A percentile compares a stretch with the other conserved stretches of the same genome.
Evolutionary conservation across 805 yeast species (phyloP).

Genomic region (Saccharomyces kudriavzevii): DNA sequence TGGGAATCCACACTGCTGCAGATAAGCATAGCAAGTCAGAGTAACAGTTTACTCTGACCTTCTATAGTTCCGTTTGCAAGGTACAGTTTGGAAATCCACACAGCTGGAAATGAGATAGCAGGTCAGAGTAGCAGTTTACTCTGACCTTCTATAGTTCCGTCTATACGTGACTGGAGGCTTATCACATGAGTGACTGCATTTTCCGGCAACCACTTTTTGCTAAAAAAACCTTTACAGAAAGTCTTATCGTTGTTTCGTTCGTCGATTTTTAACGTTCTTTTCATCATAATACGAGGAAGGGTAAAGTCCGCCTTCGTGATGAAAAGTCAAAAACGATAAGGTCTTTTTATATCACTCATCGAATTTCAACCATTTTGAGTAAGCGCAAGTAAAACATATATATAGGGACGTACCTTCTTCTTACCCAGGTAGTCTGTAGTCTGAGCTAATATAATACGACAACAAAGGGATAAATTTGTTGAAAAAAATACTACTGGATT

Average conservation of each 20-base stretch:
- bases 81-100: no score
- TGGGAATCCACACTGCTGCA: no score
- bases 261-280: not conserved
- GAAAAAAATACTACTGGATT: not conserved
- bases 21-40: no score
- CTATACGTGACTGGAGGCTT: not conserved
- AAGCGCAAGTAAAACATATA: not conserved
- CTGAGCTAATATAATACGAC: not conserved
- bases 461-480: no score
- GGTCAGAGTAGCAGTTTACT: no score
- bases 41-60: no score
- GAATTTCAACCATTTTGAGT: not conserved
- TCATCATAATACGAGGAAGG: not conserved
- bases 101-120: no score
- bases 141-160: no score
- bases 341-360: not conserved
- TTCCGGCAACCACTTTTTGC: not conserved
- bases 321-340: not conserved
- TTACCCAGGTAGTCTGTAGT: not conserved
- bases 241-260: not conserved
- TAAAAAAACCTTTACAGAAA: not conserved
- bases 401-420: not conserved
- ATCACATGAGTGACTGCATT: not conserved
- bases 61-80: no score
- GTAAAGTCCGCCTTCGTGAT: not conserved